Evolutionary conservation across 2,329 filamentous ascomycete genomes (phyloP).

Genomic region (Verticillium longisporum): DNA sequence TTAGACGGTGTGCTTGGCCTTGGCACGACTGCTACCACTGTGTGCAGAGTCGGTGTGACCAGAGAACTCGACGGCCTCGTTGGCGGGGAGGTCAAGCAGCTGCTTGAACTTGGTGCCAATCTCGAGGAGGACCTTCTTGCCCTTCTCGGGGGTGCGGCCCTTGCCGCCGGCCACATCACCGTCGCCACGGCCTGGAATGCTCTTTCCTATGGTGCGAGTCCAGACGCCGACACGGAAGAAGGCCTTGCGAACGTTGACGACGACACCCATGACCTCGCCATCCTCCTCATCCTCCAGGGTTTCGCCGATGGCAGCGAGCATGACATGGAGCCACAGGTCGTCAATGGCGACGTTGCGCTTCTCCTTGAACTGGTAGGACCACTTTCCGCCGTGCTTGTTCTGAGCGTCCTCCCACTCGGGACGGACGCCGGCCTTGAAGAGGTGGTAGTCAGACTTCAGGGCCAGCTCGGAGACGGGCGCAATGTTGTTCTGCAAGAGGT

Average conservation of each 20-base stretch:
- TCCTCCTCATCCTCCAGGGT: slow-evolving; percentile 92
- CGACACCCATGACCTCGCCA: slow-evolving; percentile 97
- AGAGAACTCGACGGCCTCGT: slow-evolving; percentile 85
- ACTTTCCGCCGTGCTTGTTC: slow-evolving; percentile 99
- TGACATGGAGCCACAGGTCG: slow-evolving; percentile 92
- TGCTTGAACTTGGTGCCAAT: slow-evolving; percentile 94
- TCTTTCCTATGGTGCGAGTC: slow-evolving; percentile 90
- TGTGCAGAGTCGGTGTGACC: slow-evolving; percentile 94
- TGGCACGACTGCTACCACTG: slow-evolving; percentile 87
- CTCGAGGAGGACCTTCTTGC: slow-evolving; percentile 72
- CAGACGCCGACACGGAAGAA: slow-evolving; percentile 98
- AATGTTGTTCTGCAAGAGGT: slow-evolving; percentile 81
- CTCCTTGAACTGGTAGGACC: slow-evolving; percentile 97
- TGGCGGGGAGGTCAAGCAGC: slow-evolving; percentile 69
- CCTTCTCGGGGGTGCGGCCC: slow-evolving; percentile 72
- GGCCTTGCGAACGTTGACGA: slow-evolving; percentile 96
- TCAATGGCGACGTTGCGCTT: slow-evolving; percentile 90
- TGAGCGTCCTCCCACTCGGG: slow-evolving; percentile 98
- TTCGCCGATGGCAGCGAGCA: slow-evolving; percentile 95
- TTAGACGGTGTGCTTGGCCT: slow-evolving; percentile 87
- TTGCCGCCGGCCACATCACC: slow-evolving; percentile 69
- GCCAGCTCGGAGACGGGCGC: slow-evolving; percentile 91
- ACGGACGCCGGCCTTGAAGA: slow-evolving; percentile 95
- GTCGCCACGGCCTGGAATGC: slow-evolving; percentile 67
- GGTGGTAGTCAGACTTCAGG: slow-evolving; percentile 97